Evolutionary conservation across 805 yeast genomes (phyloP).

Genomic region (Suhomyces faveliae): DNA sequence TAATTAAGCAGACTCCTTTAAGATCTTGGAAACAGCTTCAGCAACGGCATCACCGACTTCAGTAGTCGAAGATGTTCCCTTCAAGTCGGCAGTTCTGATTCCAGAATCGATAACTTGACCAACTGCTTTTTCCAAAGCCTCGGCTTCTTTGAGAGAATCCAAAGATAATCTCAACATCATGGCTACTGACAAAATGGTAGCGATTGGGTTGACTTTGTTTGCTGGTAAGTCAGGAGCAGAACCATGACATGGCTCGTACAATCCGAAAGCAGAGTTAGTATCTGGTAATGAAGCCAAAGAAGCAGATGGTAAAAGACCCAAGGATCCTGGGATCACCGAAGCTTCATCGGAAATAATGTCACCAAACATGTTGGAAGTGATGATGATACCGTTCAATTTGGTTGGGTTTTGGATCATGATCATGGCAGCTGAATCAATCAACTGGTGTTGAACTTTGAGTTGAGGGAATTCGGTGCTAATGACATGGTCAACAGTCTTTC

Average conservation of each 20-base stretch:
- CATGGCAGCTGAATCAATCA: conserved; percentile 99
- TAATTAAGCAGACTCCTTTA: conserved; percentile 23
- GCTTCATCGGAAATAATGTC: conserved; percentile 98
- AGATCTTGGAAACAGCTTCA: conserved; percentile 58
- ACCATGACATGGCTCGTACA: conserved; percentile 98
- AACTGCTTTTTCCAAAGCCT: conserved; percentile 86
- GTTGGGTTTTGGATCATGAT: conserved; percentile 90
- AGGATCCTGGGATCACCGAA: conserved; percentile 94
- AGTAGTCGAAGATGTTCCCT: conserved; percentile 76
- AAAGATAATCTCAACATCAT: conserved; percentile 95
- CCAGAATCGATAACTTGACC: conserved; percentile 76
- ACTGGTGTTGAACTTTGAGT: conserved; percentile 83
- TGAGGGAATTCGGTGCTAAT: conserved; percentile 89
- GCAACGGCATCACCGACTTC: conserved; percentile 97
- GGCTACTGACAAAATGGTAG: conserved; percentile 92
- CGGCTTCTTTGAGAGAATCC: conserved; percentile 79
- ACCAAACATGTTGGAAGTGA: conserved; percentile 97
- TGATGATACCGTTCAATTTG: conserved; percentile 84
- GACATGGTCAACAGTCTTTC: conserved; percentile 85
- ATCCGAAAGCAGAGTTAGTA: conserved; percentile 88
- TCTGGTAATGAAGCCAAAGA: conserved; percentile 97
- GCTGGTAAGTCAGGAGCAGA: conserved; percentile 92
- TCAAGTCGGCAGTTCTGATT: conserved; percentile 87
- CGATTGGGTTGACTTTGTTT: conserved; percentile 92
- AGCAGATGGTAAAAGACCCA: conserved; percentile 94